Evolutionary conservation across 179 eudicot species (phyloP), one percentile per base, ranked within the genome.

Genomic region (Silene noctiflora): DNA sequence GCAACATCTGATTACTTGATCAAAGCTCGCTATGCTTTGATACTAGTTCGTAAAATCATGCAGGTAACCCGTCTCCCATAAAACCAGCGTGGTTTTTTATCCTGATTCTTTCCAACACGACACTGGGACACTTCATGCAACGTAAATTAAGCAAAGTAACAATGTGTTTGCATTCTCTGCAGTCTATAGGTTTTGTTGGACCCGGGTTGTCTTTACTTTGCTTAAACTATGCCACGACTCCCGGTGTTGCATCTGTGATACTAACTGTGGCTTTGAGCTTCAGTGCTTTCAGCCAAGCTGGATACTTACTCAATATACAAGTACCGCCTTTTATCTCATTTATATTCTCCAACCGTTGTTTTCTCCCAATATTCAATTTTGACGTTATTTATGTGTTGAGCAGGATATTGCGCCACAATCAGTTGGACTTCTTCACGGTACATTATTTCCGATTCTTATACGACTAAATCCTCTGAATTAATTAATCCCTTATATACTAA

Each of bases 211-310:
- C 97, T 44, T 83, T 94, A 76, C 93, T 92, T 16, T 88, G 91
- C 83, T 81, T 94, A 76, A 92, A 90, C 79, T 88, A 82, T 17
- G 93, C 89, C 55, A 87, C 82, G 81, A 84, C 96, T 42, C 97
- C 97, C 22, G 77, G 75, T 42, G 74, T 84, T 75, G 95, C 97
- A 61, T 77, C 96, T 22, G 27, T 91, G 35, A 78, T 87, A 60
- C 84, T 94, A 25, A 89, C 98, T 13, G 9, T 81, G 48, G 98
- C 95, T 69, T 78, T 94, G 61, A 91, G 97, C 83, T 70, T 94
- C 77, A 88, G 94, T 87, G 85, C 98, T 61, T 94, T 90, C 77
- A 92, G 91, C 82, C 97, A 94, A 88, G 98, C 98, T 75, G 98
- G 98, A 22, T 92, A 90, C 81, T 84, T 94, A 48, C 94, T 92